Percentiles rank a stretch among this genome's conserved stretches.
Evolutionary conservation across 352 stramenopile species (phyloP).

Genomic region (Globisporangium nagaii): DNA sequence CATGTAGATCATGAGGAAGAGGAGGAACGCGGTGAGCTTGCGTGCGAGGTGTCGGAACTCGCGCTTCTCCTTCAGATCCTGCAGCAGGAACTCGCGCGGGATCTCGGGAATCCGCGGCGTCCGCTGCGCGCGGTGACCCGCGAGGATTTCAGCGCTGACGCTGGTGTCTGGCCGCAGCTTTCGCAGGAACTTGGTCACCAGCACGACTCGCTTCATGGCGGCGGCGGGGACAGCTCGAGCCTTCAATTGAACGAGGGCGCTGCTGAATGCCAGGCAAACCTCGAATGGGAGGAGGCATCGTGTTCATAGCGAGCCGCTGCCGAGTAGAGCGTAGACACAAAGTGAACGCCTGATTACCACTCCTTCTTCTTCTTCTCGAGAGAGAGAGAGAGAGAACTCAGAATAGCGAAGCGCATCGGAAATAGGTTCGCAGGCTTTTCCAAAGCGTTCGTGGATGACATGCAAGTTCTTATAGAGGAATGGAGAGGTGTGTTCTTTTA

Average conservation of each 20-base stretch:
- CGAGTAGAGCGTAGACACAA: no score
- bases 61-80: slow-evolving; percentile 59
- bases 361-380: no score
- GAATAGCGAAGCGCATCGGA: no score
- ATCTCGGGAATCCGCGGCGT: slow-evolving; percentile 8
- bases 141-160: not conserved
- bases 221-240: no score
- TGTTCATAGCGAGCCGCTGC: no score
- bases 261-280: no score
- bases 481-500: not conserved
- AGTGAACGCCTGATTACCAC: no score
- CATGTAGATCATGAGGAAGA: slow-evolving; percentile 54
- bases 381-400: no score
- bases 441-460: no score
- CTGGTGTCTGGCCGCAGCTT: not conserved
- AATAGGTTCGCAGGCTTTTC: no score
- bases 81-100: slow-evolving; percentile 46
- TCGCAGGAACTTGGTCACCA: not conserved
- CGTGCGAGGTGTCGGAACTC: slow-evolving; percentile 52
- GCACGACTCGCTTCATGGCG: not conserved
- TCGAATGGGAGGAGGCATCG: no score
- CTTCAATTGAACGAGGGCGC: no score
- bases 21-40: slow-evolving; percentile 55
- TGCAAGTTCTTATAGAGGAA: not conserved
- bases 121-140: not conserved